Evolutionary conservation across 2,329 filamentous ascomycete genomes (phyloP), one percentile per base, ranked within the genome.

Genomic region (Thermothelomyces thermophilus): DNA sequence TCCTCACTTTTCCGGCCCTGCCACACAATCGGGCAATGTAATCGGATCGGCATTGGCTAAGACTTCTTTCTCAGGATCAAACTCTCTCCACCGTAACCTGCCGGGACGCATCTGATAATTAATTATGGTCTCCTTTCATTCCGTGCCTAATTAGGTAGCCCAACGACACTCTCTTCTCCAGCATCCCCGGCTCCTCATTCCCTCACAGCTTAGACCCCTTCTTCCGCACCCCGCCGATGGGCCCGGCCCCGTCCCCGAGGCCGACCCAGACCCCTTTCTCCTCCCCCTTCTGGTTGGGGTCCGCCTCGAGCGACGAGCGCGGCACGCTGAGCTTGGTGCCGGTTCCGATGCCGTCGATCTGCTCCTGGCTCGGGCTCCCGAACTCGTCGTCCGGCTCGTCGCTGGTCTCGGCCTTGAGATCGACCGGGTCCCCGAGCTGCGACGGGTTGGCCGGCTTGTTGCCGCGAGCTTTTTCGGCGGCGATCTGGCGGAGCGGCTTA

Each of bases 201-300:
- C 35, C 16, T 26, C 24, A 48, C 46, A 48, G 20, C 33, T 48
- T 48, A 2, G 41, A 40, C 41, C 49, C 40, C 42, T 24, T 40
- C 39, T 35, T 48, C 41, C 55, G 76, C 70, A 63, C 72, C 60
- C 70, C 77, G 58, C 46, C 79, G 73, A 42, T 70, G 65, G 47
- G 69, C 60, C 5, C 75, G 73, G 50, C 50, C 16, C 50, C 50
- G 5, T 34, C 22, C 13, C 50, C 50, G 14, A 46, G 11, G 7
- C 46, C 46, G 20, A 52, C 46, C 20, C 45, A 43, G 6, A 19
- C 39, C 7, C 39, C 37, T 11, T 19, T 11, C 17, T 43, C 34
- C 40, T 49, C 26, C 33, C 33, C 34, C n/a, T 37, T 8, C 9
- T 5, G 5, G 11, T 6, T 16, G 5, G 31, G 22, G 8, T 37